Evolutionary conservation across 164 flowering plant genomes (phyloP).

Genomic region (Vitis amurensis): DNA sequence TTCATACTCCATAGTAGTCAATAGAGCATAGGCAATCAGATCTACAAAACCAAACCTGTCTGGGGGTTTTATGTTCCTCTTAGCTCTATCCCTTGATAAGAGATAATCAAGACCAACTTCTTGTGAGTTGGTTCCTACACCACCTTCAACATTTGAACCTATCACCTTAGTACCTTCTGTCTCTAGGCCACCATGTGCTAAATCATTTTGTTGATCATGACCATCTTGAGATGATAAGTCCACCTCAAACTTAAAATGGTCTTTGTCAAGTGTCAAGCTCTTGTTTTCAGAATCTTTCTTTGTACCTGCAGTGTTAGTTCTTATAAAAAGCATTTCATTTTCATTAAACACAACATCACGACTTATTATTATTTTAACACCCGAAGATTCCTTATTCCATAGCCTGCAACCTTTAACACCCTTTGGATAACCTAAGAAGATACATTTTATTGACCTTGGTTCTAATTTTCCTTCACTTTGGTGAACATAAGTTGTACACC

Average conservation of each 20-base stretch:
- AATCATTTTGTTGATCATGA: no score
- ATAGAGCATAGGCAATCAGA: constrained; percentile 14
- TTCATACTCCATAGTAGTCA: not conserved
- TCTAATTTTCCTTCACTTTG: not conserved
- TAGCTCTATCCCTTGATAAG: not conserved
- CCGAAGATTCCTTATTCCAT: not conserved
- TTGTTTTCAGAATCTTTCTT: no score
- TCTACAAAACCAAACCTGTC: not conserved
- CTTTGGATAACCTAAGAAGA: not conserved
- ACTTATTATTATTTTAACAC: not conserved
- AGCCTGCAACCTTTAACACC: constrained; percentile 2
- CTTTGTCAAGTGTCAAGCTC: no score
- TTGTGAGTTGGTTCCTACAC: no score
- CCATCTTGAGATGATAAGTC: no score
- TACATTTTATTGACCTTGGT: not conserved
- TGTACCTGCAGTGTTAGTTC: no score
- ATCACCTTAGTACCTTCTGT: no score
- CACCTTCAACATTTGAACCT: no score
- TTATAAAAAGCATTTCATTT: no score
- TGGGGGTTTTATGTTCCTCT: not conserved
- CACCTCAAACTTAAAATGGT: no score
- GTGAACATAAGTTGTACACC: not conserved
- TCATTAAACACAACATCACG: no score
- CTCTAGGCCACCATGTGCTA: no score
- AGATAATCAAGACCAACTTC: not conserved